Conservation (phyloP, 2,329 filamentous ascomycete species). For the Hirsutella rhossiliensis region DNA sequence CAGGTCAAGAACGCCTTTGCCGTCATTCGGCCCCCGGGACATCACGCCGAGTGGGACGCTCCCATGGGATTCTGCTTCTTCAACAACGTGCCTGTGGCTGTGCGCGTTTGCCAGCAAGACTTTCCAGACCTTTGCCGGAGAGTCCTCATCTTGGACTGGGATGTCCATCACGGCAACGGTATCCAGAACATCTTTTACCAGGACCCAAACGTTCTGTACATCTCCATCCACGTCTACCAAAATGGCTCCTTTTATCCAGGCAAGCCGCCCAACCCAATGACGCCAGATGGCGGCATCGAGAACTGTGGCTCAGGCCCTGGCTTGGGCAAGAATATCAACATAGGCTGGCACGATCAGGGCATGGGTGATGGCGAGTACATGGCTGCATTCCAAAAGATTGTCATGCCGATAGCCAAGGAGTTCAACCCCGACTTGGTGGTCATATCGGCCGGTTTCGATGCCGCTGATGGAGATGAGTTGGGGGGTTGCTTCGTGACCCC, state of each 20-base stretch:
- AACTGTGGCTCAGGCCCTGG: slow-evolving; percentile 44
- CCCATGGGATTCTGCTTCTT: slow-evolving; percentile 96
- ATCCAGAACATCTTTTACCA: slow-evolving; percentile 94
- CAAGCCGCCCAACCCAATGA: slow-evolving; percentile 41
- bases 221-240: slow-evolving; percentile 83
- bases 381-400: slow-evolving; percentile 86
- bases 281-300: slow-evolving; percentile 48
- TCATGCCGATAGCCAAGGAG: slow-evolving; percentile 92
- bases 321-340: slow-evolving; percentile 52
- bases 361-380: slow-evolving; percentile 98
- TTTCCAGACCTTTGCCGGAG: slow-evolving; percentile 76
- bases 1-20: slow-evolving; percentile 91
- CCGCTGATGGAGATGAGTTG: slow-evolving; percentile 83
- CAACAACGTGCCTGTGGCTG: slow-evolving; percentile 91
- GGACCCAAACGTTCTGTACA: slow-evolving; percentile 89
- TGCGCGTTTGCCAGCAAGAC: slow-evolving; percentile 73
- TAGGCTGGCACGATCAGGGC: slow-evolving; percentile 54
- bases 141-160: slow-evolving; percentile 89
- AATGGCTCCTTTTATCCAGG: slow-evolving; percentile 79
- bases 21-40: slow-evolving; percentile 86
- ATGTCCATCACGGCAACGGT: slow-evolving; percentile 73
- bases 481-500: slow-evolving; percentile 90
- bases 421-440: slow-evolving; percentile 93
- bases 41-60: slow-evolving; percentile 79
- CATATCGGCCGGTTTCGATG: slow-evolving; percentile 91